Percentiles rank a stretch among this genome's conserved stretches.
phyloP scores from a whole-genome alignment of 83 land plant genomes.

The Isoetes engelmannii region DNA sequence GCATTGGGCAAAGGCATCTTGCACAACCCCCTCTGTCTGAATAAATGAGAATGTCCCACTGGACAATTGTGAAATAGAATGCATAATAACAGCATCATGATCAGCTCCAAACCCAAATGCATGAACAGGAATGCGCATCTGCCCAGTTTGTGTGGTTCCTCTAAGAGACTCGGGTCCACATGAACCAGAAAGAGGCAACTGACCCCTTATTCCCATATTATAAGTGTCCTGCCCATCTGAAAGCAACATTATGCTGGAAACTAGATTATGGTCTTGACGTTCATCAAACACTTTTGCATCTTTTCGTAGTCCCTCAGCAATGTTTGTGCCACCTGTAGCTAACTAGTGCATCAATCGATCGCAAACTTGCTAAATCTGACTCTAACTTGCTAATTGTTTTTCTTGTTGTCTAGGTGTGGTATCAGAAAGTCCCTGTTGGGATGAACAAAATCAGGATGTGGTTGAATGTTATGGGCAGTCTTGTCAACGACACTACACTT shows the following conservation, averaged over 20 bases:
- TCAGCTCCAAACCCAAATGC: slow-evolving; percentile 90
- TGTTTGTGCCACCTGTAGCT: slow-evolving; percentile 74
- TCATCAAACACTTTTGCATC: slow-evolving; percentile 64
- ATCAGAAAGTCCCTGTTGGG: no score
- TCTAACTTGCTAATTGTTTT: slow-evolving; percentile 49
- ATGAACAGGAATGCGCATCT: slow-evolving; percentile 53
- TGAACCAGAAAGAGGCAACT: slow-evolving; percentile 6
- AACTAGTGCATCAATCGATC: slow-evolving; percentile 57
- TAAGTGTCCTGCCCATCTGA: slow-evolving; percentile 92
- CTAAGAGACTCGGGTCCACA: slow-evolving; percentile 36
- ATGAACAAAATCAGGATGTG: no score
- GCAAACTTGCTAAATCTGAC: no score
- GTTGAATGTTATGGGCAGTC: no score
- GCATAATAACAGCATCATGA: slow-evolving; percentile 84
- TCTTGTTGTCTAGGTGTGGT: no score
- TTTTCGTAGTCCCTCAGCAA: slow-evolving; percentile 66
- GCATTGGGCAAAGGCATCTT: slow-evolving; percentile 97
- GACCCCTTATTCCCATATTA: slow-evolving; percentile 24
- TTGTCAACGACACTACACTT: no score
- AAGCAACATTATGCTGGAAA: slow-evolving; percentile 67
- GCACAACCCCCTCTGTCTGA: slow-evolving; percentile 67
- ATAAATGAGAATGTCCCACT: slow-evolving; percentile 93
- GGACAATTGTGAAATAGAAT: slow-evolving; percentile 64
- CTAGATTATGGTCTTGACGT: slow-evolving; percentile 54
- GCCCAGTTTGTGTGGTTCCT: slow-evolving; percentile 18